Evolutionary conservation across 2,329 filamentous ascomycete species (phyloP), one percentile per base, ranked within the genome.

Genomic region (Boeremia lycopersici): DNA sequence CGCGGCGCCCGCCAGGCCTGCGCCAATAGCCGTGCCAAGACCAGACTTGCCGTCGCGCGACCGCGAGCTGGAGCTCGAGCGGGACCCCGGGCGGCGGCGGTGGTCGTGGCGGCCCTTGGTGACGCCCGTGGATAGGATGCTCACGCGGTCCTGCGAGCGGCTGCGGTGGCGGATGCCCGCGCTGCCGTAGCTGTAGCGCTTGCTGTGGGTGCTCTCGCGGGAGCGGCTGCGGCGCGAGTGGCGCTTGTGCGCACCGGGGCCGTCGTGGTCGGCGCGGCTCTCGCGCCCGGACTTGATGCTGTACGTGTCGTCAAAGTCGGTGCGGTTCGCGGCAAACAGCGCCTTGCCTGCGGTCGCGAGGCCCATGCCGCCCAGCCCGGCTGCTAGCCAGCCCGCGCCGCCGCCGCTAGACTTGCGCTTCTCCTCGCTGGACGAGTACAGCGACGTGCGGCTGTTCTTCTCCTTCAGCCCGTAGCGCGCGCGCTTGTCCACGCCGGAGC

Each of bases 231-330:
- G 70, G 56, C 59, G 57, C 13, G 66, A 69, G 10, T 62, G 58
- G 38, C 63, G 59, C 1, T 23, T 23, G 19, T 23, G 19, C 19
- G 19, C 19, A 5, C 3, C 19, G 19, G 19, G 2, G 19, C 19
- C 19, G 19, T 23, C 19, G 19, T 23, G 19, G 3, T 23, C 19
- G 5, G 72, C 72, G 46, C 74, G 72, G 33, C 56, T 47, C 1
- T 71, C 68, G 19, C 76, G 78, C 15, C 84, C 83, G 49, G 82
- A 82, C 51, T 81, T 82, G 61, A 85, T 77, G 61, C 81, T 86
- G 59, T 86, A 84, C 0, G 82, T 84, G 62, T 86, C 84, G 59
- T 86, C 81, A 57, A 85, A 86, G 46, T 85, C 81, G 53, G 83
- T 75, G 33, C 69, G 74, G 13, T 76, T 74, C 28, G 75, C 76